Evolutionary conservation across 371 early-diverging fungal species (phyloP).

Genomic region (Mortierella polycephala): DNA sequence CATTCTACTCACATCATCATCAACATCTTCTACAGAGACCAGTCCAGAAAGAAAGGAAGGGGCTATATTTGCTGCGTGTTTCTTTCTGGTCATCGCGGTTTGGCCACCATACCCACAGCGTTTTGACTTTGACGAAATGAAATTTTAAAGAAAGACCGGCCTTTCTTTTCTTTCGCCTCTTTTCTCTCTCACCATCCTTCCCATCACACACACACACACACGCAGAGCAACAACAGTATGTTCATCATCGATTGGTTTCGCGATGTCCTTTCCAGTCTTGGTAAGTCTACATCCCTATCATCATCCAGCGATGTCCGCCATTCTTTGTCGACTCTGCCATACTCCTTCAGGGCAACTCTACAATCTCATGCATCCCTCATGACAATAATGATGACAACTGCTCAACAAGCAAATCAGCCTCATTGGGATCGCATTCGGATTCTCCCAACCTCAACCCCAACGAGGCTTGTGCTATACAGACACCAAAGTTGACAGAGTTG

Average conservation of each 20-base stretch:
- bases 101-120: no score
- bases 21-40: no score
- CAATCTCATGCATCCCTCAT: neutral
- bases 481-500: neutral
- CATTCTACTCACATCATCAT: no score
- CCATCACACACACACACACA: conserved; percentile 1
- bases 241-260: conserved; percentile 96
- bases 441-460: neutral
- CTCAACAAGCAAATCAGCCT: no score
- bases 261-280: conserved; percentile 85
- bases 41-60: no score
- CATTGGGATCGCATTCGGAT: no score
- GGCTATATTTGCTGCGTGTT: no score
- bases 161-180: neutral
- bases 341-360: neutral
- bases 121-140: no score
- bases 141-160: no score
- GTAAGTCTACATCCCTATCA: conserved; percentile 59
- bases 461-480: neutral
- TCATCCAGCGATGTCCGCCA: neutral
- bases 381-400: no score
- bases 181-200: conserved; percentile 2
- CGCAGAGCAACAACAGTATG: conserved; percentile 69
- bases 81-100: neutral
- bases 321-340: neutral